Evolutionary conservation across 768 basidiomycete species (phyloP), one percentile per base, ranked within the genome.

Genomic region (Tricholoma furcatifolium): DNA sequence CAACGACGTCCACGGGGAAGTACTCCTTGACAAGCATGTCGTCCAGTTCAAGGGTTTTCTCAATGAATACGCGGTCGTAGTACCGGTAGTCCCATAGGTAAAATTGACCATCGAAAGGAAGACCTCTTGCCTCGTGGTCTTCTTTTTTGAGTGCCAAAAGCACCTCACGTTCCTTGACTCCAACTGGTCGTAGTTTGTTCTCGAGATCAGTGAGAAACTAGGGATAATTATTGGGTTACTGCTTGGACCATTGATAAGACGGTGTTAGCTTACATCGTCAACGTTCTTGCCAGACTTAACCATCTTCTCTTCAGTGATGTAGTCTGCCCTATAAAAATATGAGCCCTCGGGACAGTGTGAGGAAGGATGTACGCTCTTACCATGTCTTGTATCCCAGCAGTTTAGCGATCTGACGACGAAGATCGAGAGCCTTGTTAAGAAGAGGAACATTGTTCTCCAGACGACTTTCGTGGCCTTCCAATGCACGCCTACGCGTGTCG

Each of bases 11-110:
- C 2, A 93, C 93, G 0, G 91, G 91, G 79, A 95, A 93, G 67
- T 93, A 91, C 65, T 93, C 87, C 69, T 93, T 93, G 58, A 94
- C 83, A 11, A 85, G 73, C 56, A 80, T 79, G 58, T 93, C 88
- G 55, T 93, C 90, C 31, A 92, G 77, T 32, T 78, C 74, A 23
- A 93, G 74, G 18, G 77, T 76, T 60, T 79, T 74, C 67, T 93
- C 87, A 48, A 86, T 72, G 62, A 73, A 88, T 63, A 78, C 81
- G 56, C 81, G 76, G 63, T 85, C 83, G 55, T 83, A 88, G 65
- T 84, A 86, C 60, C 88, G 78, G 65, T 91, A 93, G 63, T 93
- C 93, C 90, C 91, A 93, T 49, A 91, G 73, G 62, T 86, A 87
- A 64, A 94, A 84, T 61, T 86, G 70, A 54, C 82, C 81, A 54